phyloP scores from a whole-genome alignment of 2,329 filamentous ascomycete genomes.

The Botrytis squamosa region DNA sequence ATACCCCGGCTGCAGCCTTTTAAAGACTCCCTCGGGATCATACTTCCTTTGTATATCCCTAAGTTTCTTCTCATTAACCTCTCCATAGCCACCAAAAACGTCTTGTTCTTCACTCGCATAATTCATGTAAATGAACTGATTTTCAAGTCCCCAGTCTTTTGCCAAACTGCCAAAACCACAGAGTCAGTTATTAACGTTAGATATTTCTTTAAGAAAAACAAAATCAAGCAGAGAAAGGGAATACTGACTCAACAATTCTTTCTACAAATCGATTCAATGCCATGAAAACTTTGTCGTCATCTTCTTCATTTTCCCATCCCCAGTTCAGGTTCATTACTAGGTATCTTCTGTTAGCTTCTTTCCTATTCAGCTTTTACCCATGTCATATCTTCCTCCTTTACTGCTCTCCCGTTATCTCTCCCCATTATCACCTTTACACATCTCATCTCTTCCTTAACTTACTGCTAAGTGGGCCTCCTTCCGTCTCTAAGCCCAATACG shows the following conservation, averaged over 20 bases:
- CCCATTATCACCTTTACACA: background rate
- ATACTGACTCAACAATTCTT: background rate
- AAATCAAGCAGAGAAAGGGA: background rate
- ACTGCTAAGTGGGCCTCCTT: background rate
- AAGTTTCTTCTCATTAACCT: background rate
- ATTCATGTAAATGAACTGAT: slow-evolving; percentile 4
- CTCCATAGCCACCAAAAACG: background rate
- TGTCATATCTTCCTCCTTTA: background rate
- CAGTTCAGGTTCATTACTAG: background rate
- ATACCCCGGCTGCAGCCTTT: background rate
- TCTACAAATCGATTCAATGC: background rate
- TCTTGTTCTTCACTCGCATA: background rate
- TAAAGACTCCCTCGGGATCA: background rate
- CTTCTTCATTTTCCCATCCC: background rate
- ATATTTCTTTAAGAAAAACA: background rate
- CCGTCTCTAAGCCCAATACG: background rate
- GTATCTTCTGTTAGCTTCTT: background rate
- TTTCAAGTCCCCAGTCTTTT: background rate
- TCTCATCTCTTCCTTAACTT: background rate
- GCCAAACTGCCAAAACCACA: background rate
- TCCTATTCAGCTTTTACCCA: background rate
- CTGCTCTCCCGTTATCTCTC: background rate
- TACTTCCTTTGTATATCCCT: background rate
- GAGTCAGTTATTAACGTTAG: background rate
- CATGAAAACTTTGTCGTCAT: background rate